phyloP scores from a whole-genome alignment of 352 stramenopile genomes.

The Globisporangium nodosum region DNA sequence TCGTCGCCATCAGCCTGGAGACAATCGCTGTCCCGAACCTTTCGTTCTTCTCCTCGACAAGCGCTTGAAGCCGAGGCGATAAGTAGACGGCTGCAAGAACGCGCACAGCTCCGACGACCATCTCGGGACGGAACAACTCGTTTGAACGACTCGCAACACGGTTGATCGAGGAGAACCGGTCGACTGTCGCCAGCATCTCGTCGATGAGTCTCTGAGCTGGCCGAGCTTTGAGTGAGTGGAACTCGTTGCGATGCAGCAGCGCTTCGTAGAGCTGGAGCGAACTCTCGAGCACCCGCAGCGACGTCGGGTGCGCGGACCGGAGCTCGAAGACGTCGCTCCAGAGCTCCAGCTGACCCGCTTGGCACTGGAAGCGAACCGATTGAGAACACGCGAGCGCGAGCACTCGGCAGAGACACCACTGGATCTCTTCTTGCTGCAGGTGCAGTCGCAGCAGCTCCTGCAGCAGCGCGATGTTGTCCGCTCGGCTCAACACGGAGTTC shows the following conservation, averaged over 20 bases:
- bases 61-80: constrained; percentile 7
- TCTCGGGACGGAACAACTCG: background rate
- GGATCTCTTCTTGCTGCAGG: constrained; percentile 33
- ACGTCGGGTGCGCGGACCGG: constrained; percentile 22
- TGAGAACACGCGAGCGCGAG: constrained; percentile 12
- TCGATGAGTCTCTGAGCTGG: constrained; percentile 10
- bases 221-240: constrained; percentile 16
- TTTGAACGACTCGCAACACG: background rate
- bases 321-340: constrained; percentile 27
- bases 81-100: constrained; percentile 13
- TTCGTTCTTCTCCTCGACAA: constrained; percentile 8
- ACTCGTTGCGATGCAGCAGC: constrained; percentile 27
- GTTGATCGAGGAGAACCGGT: constrained; percentile 6
- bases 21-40: constrained; percentile 2
- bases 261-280: constrained; percentile 24
- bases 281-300: constrained; percentile 24
- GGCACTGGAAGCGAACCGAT: constrained; percentile 34
- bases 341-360: constrained; percentile 23
- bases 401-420: constrained; percentile 27
- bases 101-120: constrained; percentile 13
- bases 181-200: constrained; percentile 19
- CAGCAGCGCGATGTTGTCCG: constrained; percentile 16
- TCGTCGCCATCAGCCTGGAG: constrained; percentile 2
- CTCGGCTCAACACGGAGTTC: constrained; percentile 15
- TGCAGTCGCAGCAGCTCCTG: constrained; percentile 16